Base-by-base conservation (phyloP, 2,329 filamentous ascomycete genomes). In the Fusarium duplospermum region DNA sequence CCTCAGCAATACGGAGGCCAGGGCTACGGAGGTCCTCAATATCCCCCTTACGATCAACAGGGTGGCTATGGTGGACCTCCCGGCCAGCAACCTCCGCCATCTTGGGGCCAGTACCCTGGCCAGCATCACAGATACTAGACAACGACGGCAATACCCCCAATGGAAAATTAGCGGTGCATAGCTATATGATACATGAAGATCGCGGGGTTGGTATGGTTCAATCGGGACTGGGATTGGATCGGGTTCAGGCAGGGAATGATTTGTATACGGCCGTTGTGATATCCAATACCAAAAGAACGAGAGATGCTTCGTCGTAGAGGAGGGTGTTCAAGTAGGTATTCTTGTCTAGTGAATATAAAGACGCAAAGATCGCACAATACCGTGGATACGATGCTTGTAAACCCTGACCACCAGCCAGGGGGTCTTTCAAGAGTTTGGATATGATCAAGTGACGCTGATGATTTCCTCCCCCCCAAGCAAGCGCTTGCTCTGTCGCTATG, bases 61-160 rank as follows among this genome's bases (percentile, higher is more conserved):
- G 67, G 47, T 31, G 47, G 75, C 18, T 73, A 78, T 33, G 76
- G 72, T 3, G 72, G 60, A 36, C 64, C 71, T 67, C 78, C 77
- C 11, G 70, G 64, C 20, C 74, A 76, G 27, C 75, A 77, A 11
- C 77, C 73, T 59, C 75, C 77, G 18, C 74, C 80, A 8, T 76
- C 78, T 11, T 84, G 82, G 82, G 78, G 76, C 54, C 78, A 83
- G 60, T 84, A 84, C 60, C 82, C 82, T n/a, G 83, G 83, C 16
- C 82, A 83, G 66, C 76, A 77, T 57, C 82, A 80, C 50, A 77
- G 81, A n/a, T 82, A 82, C 67, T 82, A 70, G 69, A 65, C 16
- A 58, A 35, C 11, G 13, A 42, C 27, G 22, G 45, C 36, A 33
- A 38, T 52, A 52, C 47, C 27, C 47, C 47, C 27, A 20, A 20